Conservation (phyloP, 202 grass and related monocot species). For the Setaria italica region DNA sequence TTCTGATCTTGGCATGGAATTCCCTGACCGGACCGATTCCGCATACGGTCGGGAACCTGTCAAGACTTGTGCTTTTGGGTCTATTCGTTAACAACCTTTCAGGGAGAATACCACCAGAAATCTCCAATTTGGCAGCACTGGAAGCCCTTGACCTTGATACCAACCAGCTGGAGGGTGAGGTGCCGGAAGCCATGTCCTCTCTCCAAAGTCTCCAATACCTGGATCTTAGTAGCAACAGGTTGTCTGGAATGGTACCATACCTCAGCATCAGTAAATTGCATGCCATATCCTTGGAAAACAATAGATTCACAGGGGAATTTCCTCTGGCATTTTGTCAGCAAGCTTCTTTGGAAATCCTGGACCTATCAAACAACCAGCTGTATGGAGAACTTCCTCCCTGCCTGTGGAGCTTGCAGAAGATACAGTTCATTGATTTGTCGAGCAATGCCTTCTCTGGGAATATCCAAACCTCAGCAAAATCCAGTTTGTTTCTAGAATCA, state of each 20-base stretch:
- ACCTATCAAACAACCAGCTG: no score
- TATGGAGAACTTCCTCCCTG: no score
- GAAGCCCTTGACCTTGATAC: neutral
- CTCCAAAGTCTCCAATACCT: neutral
- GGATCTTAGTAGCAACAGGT: neutral
- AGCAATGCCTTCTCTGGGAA: no score
- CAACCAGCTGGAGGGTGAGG: neutral
- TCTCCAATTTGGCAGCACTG: neutral
- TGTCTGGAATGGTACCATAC: neutral
- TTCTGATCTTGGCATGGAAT: slow-evolving; percentile 33
- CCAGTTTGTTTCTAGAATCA: no score
- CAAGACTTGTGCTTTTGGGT: neutral
- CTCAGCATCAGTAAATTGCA: neutral
- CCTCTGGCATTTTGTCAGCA: no score
- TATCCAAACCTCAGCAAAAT: no score
- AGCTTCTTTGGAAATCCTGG: no score
- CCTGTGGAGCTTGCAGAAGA: no score
- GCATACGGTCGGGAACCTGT: neutral
- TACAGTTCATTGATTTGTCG: no score
- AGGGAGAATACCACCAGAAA: slow-evolving; percentile 45
- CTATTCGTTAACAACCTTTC: neutral
- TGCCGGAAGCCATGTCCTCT: neutral
- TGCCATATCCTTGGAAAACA: no score
- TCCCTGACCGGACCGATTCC: neutral
- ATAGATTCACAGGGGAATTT: no score